Evolutionary conservation across 805 yeast species (phyloP).

Genomic region (Schizosaccharomyces japonicus): DNA sequence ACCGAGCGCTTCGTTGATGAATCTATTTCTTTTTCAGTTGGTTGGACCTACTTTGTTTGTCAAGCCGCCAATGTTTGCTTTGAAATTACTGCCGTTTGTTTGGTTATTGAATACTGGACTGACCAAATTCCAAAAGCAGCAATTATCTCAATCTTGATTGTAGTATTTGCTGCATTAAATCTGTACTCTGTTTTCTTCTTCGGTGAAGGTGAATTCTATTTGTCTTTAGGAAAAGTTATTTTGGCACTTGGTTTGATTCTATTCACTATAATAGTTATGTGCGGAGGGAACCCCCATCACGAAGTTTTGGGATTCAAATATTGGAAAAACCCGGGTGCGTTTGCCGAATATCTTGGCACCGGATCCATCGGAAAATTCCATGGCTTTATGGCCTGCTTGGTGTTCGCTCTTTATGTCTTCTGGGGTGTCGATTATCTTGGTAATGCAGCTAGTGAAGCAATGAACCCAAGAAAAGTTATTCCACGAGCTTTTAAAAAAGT

Average conservation of each 20-base stretch:
- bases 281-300: constrained; percentile 61
- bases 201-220: constrained; percentile 67
- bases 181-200: constrained; percentile 48
- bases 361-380: constrained; percentile 43
- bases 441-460: constrained; percentile 55
- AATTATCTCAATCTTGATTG: constrained; percentile 40
- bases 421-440: constrained; percentile 48
- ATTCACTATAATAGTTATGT: constrained; percentile 60
- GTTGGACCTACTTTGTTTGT: constrained; percentile 59
- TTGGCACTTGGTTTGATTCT: constrained; percentile 52
- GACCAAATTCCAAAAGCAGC: constrained; percentile 52
- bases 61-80: constrained; percentile 61
- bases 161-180: constrained; percentile 38
- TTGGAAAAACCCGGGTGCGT: constrained; percentile 32
- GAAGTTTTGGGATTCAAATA: constrained; percentile 38
- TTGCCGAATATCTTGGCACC: constrained; percentile 29
- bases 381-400: constrained; percentile 46
- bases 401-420: constrained; percentile 29
- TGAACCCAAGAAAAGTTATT: constrained; percentile 37
- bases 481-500: constrained; percentile 61
- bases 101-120: constrained; percentile 62
- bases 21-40: constrained; percentile 49
- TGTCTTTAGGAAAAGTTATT: constrained; percentile 47
- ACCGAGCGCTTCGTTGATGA: constrained; percentile 56
- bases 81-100: constrained; percentile 59